Conservation (phyloP, 371 early-diverging fungal genomes). For the Chytridiales sp. region DNA sequence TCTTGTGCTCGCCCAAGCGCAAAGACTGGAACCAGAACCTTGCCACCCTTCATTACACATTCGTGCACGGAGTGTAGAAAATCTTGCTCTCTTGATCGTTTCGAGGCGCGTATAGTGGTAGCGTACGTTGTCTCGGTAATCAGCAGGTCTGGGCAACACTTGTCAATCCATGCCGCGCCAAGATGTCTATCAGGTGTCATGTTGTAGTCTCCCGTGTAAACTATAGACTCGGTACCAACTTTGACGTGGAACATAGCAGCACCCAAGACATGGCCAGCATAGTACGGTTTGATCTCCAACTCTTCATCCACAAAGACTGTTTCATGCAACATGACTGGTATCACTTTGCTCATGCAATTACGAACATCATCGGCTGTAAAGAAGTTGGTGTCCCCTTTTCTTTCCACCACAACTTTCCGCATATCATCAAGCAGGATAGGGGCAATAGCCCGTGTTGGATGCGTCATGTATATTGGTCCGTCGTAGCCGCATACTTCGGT, state of each 20-base stretch:
- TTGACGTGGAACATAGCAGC: constrained; percentile 99
- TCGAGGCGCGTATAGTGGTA: constrained; percentile 89
- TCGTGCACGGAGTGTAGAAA: constrained; percentile 92
- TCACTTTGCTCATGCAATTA: constrained; percentile 84
- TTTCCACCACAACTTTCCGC: constrained; percentile 83
- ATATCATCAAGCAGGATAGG: constrained; percentile 98
- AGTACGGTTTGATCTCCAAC: constrained; percentile 92
- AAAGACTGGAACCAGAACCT: constrained; percentile 97
- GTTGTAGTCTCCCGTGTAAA: constrained; percentile 99
- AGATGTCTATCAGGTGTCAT: constrained; percentile 99
- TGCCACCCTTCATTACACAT: constrained; percentile 93
- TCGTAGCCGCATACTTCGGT: constrained; percentile 83
- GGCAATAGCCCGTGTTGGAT: constrained; percentile 99
- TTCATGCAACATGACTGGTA: constrained; percentile 85
- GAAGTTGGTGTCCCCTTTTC: constrained; percentile 81
- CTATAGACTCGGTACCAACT: constrained; percentile 78
- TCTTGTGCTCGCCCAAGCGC: constrained; percentile 99
- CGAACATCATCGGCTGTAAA: constrained; percentile 73
- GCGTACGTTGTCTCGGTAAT: constrained; percentile 99
- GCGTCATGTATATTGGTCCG: constrained; percentile 99
- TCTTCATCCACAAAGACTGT: constrained; percentile 84
- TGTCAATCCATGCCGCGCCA: constrained; percentile 83
- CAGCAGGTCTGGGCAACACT: constrained; percentile 90
- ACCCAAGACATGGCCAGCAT: constrained; percentile 99
- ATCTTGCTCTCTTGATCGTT: constrained; percentile 77